Conservation (phyloP, 352 stramenopile genomes). For the Blastocystis sp. region DNA sequence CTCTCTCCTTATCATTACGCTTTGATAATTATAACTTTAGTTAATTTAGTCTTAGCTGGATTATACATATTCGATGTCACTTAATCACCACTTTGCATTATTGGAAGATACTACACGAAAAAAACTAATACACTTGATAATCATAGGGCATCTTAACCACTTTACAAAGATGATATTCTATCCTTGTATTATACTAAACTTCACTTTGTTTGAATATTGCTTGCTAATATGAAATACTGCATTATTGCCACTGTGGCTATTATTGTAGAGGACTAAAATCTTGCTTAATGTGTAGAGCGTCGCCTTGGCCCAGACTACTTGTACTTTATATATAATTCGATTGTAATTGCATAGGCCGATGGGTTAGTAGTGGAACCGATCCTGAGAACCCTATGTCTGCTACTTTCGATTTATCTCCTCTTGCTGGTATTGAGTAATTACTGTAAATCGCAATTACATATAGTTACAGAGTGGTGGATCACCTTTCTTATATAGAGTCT, state of each 20-base stretch:
- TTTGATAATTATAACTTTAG: too few relatives aligned
- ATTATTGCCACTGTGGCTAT: background rate
- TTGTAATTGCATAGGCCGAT: background rate
- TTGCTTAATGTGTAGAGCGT: background rate
- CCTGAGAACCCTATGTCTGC: background rate
- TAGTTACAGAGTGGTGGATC: constrained; percentile 39
- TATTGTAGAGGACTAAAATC: background rate
- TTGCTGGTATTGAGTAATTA: constrained; percentile 15
- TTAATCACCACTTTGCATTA: too few relatives aligned
- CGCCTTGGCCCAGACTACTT: background rate
- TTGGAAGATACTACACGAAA: too few relatives aligned
- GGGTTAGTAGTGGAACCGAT: background rate
- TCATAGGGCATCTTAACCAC: background rate
- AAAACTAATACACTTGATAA: background rate
- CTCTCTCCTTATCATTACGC: too few relatives aligned
- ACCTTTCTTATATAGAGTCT: background rate
- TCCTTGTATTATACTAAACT: background rate
- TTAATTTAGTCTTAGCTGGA: too few relatives aligned
- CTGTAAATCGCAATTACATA: background rate
- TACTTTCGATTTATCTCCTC: constrained; percentile 37
- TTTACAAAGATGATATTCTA: background rate
- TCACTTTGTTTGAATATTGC: background rate
- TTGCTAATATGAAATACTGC: constrained; percentile 18
- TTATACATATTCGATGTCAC: too few relatives aligned
- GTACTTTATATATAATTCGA: background rate